These are phyloP conservation scores for Ceratocystis cubensis DNA, from an alignment of 2,329 filamentous ascomycete species.

Conservation along the genomic window DNA sequence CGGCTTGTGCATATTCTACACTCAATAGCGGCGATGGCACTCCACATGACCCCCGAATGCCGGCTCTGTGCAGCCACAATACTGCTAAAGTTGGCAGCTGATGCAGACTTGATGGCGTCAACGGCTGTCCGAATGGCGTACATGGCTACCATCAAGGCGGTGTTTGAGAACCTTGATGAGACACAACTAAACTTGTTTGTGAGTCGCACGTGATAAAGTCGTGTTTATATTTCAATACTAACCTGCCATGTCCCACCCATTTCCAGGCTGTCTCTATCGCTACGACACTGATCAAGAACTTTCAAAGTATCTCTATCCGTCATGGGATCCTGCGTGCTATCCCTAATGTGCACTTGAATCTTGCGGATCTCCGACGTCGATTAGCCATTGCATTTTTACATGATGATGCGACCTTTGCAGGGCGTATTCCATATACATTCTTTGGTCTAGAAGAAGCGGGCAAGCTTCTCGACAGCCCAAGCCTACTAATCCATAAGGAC, in stretches of 20 bases:
- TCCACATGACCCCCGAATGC: neutral
- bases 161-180: conserved; percentile 34
- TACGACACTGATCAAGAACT: conserved; percentile 31
- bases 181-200: conserved; percentile 33
- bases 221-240: neutral
- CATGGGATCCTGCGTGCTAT: conserved; percentile 47
- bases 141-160: conserved; percentile 33
- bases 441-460: conserved; percentile 8
- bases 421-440: conserved; percentile 34
- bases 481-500: conserved; percentile 39
- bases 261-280: conserved; percentile 9
- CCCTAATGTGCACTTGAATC: conserved; percentile 37
- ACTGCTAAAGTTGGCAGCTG: conserved; percentile 14
- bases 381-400: conserved; percentile 55
- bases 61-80: neutral
- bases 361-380: conserved; percentile 51
- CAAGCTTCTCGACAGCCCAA: conserved; percentile 30
- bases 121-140: conserved; percentile 29
- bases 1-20: conserved; percentile 9
- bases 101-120: conserved; percentile 14
- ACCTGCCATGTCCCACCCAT: too few relatives aligned
- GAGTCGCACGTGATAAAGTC: conserved; percentile 25
- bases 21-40: neutral
- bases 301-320: conserved; percentile 41
- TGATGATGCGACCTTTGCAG: conserved; percentile 33